A percentile compares a stretch with the other conserved stretches of the same genome.
phyloP scores from a whole-genome alignment of 805 yeast genomes.

The Kazachstania psychrophila region DNA sequence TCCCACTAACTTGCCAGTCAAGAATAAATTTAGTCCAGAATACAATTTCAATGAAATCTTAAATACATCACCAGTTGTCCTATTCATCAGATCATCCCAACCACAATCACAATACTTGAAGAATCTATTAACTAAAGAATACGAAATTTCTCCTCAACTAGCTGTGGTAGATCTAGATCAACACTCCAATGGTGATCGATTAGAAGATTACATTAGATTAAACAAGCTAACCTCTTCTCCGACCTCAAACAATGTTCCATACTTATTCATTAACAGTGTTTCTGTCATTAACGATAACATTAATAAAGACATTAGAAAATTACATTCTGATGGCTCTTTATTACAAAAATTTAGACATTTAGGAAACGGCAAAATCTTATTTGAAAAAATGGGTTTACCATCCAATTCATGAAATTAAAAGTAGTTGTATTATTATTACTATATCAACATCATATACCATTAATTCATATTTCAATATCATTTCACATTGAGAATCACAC shows the following conservation, averaged over 20 bases:
- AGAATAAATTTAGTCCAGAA: conserved; percentile 2
- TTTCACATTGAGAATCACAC: too few relatives aligned
- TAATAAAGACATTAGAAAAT: conserved; percentile 9
- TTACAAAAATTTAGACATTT: conserved; percentile 13
- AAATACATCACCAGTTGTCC: conserved; percentile 54
- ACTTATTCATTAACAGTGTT: conserved; percentile 22
- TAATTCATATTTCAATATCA: background rate
- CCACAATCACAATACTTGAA: conserved; percentile 65
- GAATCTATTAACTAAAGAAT: conserved; percentile 48
- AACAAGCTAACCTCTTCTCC: conserved; percentile 6
- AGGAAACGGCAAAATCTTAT: conserved; percentile 16
- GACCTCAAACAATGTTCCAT: conserved; percentile 10
- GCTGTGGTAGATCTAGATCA: conserved; percentile 69
- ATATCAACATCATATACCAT: too few relatives aligned
- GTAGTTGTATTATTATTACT: too few relatives aligned
- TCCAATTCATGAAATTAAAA: conserved; percentile 18
- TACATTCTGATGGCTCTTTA: conserved; percentile 13
- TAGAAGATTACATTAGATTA: conserved; percentile 51
- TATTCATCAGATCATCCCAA: conserved; percentile 44
- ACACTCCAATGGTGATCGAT: conserved; percentile 59
- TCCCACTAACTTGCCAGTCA: background rate
- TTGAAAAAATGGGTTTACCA: conserved; percentile 17
- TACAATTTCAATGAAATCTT: conserved; percentile 42
- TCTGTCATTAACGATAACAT: conserved; percentile 7
- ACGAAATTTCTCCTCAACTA: conserved; percentile 64